These are phyloP conservation scores for Aquilaria yunnanensis DNA, from an alignment of 345 rosid genomes.

Conservation along the genomic window DNA sequence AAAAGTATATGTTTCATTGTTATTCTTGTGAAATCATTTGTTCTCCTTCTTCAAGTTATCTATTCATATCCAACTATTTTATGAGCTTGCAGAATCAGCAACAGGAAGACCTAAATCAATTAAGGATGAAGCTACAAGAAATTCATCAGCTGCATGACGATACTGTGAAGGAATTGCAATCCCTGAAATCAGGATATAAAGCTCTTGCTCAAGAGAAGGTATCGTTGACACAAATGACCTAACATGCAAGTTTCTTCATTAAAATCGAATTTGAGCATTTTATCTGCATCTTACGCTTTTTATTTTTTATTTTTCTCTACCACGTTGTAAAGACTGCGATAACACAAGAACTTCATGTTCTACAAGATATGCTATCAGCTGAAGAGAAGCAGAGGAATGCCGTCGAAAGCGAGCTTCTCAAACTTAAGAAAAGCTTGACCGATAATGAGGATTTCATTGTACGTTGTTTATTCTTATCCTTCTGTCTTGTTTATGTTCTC, in stretches of 20 bases:
- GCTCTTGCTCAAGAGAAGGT: slow-evolving; percentile 67
- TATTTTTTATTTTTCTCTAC: background rate
- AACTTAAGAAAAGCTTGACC: slow-evolving; percentile 46
- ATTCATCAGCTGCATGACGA: slow-evolving; percentile 39
- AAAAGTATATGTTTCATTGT: too few relatives aligned
- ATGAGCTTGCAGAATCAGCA: slow-evolving; percentile 35
- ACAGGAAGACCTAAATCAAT: slow-evolving; percentile 41
- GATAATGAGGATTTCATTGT: slow-evolving; percentile 62
- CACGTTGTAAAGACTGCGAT: slow-evolving; percentile 40
- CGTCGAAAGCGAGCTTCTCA: slow-evolving; percentile 53
- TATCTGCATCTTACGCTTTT: background rate
- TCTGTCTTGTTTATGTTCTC: background rate
- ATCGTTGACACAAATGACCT: slow-evolving; percentile 1
- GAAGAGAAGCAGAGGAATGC: slow-evolving; percentile 72
- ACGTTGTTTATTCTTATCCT: slow-evolving; percentile 9
- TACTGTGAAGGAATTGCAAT: slow-evolving; percentile 44
- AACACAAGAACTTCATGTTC: slow-evolving; percentile 46
- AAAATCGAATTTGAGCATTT: background rate
- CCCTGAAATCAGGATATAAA: slow-evolving; percentile 48
- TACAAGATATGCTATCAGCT: slow-evolving; percentile 47
- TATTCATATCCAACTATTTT: background rate
- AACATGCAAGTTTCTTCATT: too few relatives aligned
- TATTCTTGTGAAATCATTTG: too few relatives aligned
- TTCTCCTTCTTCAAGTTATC: too few relatives aligned
- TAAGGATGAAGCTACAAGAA: slow-evolving; percentile 41